Evolutionary conservation across 2,329 filamentous ascomycete genomes (phyloP).

Genomic region (Cytospora mali): DNA sequence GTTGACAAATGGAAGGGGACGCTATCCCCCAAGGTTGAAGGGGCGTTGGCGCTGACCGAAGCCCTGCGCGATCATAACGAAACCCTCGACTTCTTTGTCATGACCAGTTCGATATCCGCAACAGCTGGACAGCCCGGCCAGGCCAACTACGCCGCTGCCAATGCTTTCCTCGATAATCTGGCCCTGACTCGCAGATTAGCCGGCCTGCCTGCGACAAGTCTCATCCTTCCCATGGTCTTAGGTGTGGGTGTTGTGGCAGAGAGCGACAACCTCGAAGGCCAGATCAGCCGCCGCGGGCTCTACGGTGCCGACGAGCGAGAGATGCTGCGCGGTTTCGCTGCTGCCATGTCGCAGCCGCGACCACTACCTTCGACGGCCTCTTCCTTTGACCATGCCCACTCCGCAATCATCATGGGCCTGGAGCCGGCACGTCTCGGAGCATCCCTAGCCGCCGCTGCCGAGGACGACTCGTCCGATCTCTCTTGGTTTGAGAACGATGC

Average conservation of each 20-base stretch:
- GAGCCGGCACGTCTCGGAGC: background rate
- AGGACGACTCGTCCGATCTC: background rate
- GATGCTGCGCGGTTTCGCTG: constrained; percentile 30
- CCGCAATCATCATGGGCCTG: background rate
- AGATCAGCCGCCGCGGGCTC: constrained; percentile 20
- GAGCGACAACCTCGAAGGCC: constrained; percentile 22
- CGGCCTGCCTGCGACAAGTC: constrained; percentile 25
- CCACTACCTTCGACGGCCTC: background rate
- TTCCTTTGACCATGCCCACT: background rate
- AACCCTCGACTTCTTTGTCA: constrained; percentile 1
- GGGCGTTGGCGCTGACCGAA: constrained; percentile 56
- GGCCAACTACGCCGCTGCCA: constrained; percentile 1
- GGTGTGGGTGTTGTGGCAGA: constrained; percentile 36
- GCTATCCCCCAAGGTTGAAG: constrained; percentile 53
- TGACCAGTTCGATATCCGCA: background rate
- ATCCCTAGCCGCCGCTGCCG: background rate
- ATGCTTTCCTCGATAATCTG: constrained; percentile 29
- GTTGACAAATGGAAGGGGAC: constrained; percentile 48
- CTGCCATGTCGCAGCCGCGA: constrained; percentile 21
- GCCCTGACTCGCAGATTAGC: background rate
- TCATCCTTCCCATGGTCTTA: constrained; percentile 37
- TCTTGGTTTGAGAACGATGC: background rate
- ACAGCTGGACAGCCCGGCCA: background rate
- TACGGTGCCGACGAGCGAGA: constrained; percentile 27
- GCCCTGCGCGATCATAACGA: constrained; percentile 37